These are phyloP conservation scores for Aegle marmelos DNA, from an alignment of 345 rosid genomes.

Conservation along the genomic window DNA sequence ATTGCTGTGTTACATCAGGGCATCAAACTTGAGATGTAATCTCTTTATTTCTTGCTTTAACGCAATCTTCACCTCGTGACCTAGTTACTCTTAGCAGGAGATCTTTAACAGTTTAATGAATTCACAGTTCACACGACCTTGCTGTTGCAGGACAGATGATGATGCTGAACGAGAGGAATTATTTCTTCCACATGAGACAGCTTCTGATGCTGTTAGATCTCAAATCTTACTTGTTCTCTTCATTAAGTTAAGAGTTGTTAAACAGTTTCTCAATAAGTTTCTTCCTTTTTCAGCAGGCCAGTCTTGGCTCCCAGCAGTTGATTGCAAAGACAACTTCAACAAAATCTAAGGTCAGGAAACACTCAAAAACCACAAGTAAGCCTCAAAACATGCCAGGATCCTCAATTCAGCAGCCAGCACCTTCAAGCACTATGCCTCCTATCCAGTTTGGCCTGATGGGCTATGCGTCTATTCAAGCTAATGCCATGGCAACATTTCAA, in stretches of 20 bases:
- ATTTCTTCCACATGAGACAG: slow-evolving; percentile 30
- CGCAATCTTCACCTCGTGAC: neutral
- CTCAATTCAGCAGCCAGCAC: slow-evolving; percentile 16
- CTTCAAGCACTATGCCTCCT: slow-evolving; percentile 17
- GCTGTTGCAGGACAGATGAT: slow-evolving; percentile 42
- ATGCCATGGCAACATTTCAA: slow-evolving; percentile 29
- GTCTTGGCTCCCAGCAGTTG: slow-evolving; percentile 22
- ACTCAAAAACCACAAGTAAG: slow-evolving; percentile 17
- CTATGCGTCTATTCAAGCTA: slow-evolving; percentile 26
- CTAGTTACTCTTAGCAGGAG: neutral
- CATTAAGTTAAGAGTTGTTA: neutral
- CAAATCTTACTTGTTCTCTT: neutral
- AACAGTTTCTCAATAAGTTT: slow-evolving; percentile 4
- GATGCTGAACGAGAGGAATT: slow-evolving; percentile 48
- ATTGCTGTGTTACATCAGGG: neutral
- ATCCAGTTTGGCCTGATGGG: slow-evolving; percentile 35
- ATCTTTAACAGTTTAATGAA: neutral
- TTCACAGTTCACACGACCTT: slow-evolving; percentile 8
- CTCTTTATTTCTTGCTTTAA: neutral
- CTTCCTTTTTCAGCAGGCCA: slow-evolving; percentile 20
- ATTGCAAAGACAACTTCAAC: slow-evolving; percentile 22
- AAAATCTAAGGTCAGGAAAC: slow-evolving; percentile 36
- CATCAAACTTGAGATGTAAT: neutral
- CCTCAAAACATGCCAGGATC: slow-evolving; percentile 20
- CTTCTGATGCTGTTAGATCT: slow-evolving; percentile 29